Evolutionary conservation across 768 basidiomycete genomes (phyloP).

Genomic region (Trametes sanguinea): DNA sequence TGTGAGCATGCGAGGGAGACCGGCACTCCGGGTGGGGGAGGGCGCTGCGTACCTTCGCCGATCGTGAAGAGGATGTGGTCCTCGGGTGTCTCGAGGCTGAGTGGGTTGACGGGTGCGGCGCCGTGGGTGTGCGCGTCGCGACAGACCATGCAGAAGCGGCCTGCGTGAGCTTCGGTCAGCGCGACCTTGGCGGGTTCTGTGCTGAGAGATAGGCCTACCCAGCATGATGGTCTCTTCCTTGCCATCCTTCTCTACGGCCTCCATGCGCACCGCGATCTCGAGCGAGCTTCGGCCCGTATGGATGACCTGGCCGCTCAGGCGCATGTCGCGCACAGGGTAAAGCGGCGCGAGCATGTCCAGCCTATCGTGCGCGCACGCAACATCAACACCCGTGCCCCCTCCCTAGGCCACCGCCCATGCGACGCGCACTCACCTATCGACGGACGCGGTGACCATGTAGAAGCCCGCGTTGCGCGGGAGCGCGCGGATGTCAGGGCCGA

Average conservation of each 20-base stretch:
- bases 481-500: constrained; percentile 60
- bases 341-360: constrained; percentile 68
- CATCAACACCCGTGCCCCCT: too few relatives aligned
- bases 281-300: constrained; percentile 76
- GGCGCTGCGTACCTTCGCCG: constrained; percentile 59
- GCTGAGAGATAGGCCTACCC: constrained; percentile 41
- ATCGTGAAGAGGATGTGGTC: constrained; percentile 64
- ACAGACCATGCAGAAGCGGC: constrained; percentile 93
- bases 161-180: constrained; percentile 37
- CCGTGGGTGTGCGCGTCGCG: constrained; percentile 67
- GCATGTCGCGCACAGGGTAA: constrained; percentile 62
- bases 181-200: neutral
- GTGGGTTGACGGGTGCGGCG: constrained; percentile 63
- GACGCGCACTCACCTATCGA: constrained; percentile 56
- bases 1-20: neutral
- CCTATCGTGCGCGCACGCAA: constrained; percentile 37
- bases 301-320: constrained; percentile 79
- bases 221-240: constrained; percentile 65
- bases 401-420: too few relatives aligned
- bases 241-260: constrained; percentile 51
- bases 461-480: constrained; percentile 65
- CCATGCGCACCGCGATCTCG: constrained; percentile 88
- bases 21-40: neutral
- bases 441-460: constrained; percentile 83
- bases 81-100: constrained; percentile 59